A percentile compares a stretch with the other conserved stretches of the same genome.
Evolutionary conservation across 148 eudicot species (phyloP).

Genomic region (Pouteria glomerata): DNA sequence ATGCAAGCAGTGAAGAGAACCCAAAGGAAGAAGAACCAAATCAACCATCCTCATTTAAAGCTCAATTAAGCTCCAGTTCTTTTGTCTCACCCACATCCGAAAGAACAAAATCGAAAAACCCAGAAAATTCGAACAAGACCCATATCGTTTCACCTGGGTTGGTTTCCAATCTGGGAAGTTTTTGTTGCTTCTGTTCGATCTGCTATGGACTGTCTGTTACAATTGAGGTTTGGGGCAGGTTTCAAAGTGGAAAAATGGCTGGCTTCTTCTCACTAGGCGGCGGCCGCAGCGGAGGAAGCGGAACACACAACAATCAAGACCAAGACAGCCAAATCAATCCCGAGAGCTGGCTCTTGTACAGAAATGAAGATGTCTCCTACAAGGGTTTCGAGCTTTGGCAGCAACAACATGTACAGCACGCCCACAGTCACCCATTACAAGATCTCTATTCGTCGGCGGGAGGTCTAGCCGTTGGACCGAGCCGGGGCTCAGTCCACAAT

Average conservation of each 20-base stretch:
- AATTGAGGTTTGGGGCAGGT: conserved; percentile 13
- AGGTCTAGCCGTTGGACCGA: conserved; percentile 26
- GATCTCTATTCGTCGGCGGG: conserved; percentile 30
- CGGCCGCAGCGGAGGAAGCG: conserved; percentile 21
- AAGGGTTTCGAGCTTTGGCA: conserved; percentile 60
- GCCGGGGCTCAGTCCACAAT: conserved; percentile 8
- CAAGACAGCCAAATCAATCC: conserved; percentile 22
- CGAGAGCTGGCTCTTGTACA: conserved; percentile 35
- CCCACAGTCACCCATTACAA: conserved; percentile 23
- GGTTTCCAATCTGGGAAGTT: conserved; percentile 10
- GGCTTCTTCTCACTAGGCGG: conserved; percentile 47
- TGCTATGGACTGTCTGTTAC: conserved; percentile 24
- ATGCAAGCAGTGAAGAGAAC: too few species aligned
- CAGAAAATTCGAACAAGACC: too few species aligned
- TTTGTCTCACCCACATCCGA: background rate
- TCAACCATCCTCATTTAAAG: too few species aligned
- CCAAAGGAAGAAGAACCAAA: background rate
- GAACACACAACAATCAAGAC: conserved; percentile 4
- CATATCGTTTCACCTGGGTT: too few species aligned
- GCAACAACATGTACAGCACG: conserved; percentile 12
- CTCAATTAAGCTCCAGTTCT: background rate
- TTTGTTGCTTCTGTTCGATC: too few species aligned
- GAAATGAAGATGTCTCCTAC: conserved; percentile 22
- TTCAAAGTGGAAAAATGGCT: conserved; percentile 29
- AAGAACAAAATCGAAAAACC: background rate